A percentile compares a stretch with the other conserved stretches of the same genome.
Evolutionary conservation across 441 rosid genomes (phyloP).

Genomic region (Sinapis alba): DNA sequence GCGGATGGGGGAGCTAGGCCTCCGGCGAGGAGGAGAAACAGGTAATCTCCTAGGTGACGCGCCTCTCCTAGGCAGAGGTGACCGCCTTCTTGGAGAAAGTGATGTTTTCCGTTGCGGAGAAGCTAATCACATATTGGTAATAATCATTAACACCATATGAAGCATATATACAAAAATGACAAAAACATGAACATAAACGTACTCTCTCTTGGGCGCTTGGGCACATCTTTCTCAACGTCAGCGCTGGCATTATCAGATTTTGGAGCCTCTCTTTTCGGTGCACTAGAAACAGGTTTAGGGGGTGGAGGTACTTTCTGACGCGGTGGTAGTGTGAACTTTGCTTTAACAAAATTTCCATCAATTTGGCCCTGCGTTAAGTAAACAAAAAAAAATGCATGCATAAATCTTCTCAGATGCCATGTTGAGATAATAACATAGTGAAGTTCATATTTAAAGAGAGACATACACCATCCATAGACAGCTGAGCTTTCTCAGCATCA

Average conservation of each 20-base stretch:
- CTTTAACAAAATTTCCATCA: constrained; percentile 91
- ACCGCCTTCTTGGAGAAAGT: constrained; percentile 79
- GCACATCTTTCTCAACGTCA: constrained; percentile 79
- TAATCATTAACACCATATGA: constrained; percentile 9
- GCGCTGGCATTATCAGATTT: constrained; percentile 57
- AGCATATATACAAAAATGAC: not conserved
- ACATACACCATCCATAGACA: constrained; percentile 95
- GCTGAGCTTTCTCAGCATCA: constrained; percentile 95
- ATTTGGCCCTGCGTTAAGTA: constrained; percentile 75
- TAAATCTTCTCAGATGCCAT: not conserved
- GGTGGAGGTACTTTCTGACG: constrained; percentile 81
- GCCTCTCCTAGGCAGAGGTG: constrained; percentile 72
- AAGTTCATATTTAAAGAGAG: constrained; percentile 14
- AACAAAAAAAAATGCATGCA: constrained; percentile 18
- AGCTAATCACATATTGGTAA: constrained; percentile 49
- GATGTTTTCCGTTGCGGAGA: constrained; percentile 67
- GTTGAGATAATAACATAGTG: not conserved
- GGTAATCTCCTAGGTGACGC: constrained; percentile 70
- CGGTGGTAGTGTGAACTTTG: constrained; percentile 76
- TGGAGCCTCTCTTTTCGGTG: constrained; percentile 63
- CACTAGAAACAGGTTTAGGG: constrained; percentile 56
- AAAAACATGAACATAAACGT: constrained; percentile 28
- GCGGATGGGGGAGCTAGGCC: constrained; percentile 60
- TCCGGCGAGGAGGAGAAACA: constrained; percentile 72
- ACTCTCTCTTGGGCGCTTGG: constrained; percentile 73